Evolutionary conservation across 306 rosid species (phyloP), one percentile per base, ranked within the genome.

Genomic region (Ochetophila trinervis): DNA sequence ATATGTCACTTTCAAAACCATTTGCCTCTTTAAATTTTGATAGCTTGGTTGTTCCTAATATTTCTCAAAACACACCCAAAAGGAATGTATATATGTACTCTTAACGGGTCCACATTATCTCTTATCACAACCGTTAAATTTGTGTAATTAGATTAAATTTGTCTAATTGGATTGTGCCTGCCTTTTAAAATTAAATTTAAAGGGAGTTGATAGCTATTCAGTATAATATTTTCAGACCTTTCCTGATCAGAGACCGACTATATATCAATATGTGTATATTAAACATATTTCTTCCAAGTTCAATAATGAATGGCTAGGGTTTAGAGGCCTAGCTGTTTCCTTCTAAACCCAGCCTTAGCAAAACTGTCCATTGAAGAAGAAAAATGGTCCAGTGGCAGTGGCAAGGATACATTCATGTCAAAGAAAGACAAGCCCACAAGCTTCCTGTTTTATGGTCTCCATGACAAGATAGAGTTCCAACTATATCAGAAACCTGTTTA

Each of bases 381-480:
- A 30, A 27, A 68, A 60, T 51, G 76, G 76, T 61, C 83, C 79
- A 55, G 40, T 23, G 32, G 32, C 4, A 27, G 32, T 40, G 62
- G 74, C 65, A 60, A 65, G 76, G 71, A 74, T 67, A 34, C 56
- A 65, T 61, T 50, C 53, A 55, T 62, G 70, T 65, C 79, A 65
- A 65, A 77, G 82, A 74, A 63, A 59, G 62, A 81, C 78, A 81
- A 57, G 45, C 66, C 63, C 78, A 80, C 81, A 80, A 68, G 78
- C 74, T 71, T 72, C 56, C 53, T 77, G 88, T 83, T 69, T 57
- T 55, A 55, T 76, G 82, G 88, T 80, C 85, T 79, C 78, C 71
- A 65, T 51, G 61, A 76, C 69, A 49, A 60, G 65, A 64, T 53
- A 62, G 66, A 49, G 57, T 63, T 52, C 32, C 57, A 47, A 35